Evolutionary conservation across 2,329 filamentous ascomycete genomes (phyloP), one percentile per base, ranked within the genome.

Genomic region (Fusarium verticillioides): DNA sequence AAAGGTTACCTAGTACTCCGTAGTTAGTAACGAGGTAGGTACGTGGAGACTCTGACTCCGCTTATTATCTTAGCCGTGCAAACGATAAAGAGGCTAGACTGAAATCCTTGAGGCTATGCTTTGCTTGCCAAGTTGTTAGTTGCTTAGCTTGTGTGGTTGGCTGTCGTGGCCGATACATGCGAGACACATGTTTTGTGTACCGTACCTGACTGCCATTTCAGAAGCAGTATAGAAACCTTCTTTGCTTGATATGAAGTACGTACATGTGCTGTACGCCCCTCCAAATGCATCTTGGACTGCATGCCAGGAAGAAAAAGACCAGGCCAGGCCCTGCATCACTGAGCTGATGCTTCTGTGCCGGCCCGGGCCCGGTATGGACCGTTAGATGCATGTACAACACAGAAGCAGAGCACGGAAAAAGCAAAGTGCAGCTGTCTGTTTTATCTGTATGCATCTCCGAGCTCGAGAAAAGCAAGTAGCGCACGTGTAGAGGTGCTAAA

Each of bases 291-390:
- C 23, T 50, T 47, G 49, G 56, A 36, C 43, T 67, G 58, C 70
- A 67, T 15, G 44, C 40, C 47, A 63, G 39, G 42, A 47, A 57
- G 43, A 39, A 67, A 71, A 57, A 58, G 70, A 71, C 57, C 66
- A 67, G 70, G 70, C 66, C 58, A 70, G 70, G 59, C 66, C 70
- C 56, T 73, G 59, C 43, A 57, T 56, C 30, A 42, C 58, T 60
- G 62, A 63, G 42, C 67, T 58, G 58, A 61, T 64, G 43, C 62
- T 70, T 40, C n/a, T 26, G 34, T 49, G 60, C 73, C 74, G 71
- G 74, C 52, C 71, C 74, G 63, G 74, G 36, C 46, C 64, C 62
- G 61, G 60, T 40, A 46, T 32, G 43, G 30, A 64, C 36, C 26
- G 12, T 62, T 37, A 46, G 26, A 43, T 36, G 46, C 34, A 66